Conservation (phyloP, 176 grass and related monocot species). For the Luzula sylvatica region DNA sequence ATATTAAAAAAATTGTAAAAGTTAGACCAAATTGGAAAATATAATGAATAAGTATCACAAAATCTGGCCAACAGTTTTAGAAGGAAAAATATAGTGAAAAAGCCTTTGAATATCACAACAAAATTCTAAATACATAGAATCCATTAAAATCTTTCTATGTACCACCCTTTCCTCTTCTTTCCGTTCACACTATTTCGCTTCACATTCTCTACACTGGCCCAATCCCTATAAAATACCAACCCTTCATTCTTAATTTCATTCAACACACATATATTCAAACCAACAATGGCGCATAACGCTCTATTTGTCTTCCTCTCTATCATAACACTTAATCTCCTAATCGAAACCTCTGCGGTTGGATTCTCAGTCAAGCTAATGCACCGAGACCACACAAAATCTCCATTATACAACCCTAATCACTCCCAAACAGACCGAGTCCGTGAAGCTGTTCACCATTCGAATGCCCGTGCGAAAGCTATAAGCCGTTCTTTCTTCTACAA, state of each 20-base stretch:
- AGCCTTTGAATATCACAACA: not conserved
- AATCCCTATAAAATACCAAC: not conserved
- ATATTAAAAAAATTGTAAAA: too few species aligned
- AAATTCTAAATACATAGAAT: not conserved
- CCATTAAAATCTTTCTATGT: conserved; percentile 7
- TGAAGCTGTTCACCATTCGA: conserved; percentile 19
- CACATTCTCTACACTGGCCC: not conserved
- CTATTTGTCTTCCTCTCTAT: not conserved
- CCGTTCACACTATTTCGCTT: not conserved
- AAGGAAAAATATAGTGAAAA: not conserved
- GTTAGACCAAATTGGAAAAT: too few species aligned
- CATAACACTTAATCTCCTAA: not conserved
- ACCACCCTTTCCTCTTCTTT: conserved; percentile 11
- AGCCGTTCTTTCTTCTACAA: not conserved
- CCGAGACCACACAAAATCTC: conserved; percentile 41
- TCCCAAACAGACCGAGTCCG: conserved; percentile 19
- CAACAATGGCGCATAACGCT: conserved; percentile 17
- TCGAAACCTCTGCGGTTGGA: not conserved
- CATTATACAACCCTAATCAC: conserved; percentile 29
- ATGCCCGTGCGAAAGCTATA: conserved; percentile 10
- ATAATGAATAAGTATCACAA: not conserved
- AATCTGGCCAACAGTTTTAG: not conserved
- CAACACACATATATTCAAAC: too few species aligned
- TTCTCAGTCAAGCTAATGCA: conserved; percentile 62
- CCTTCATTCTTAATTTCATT: not conserved